Evolutionary conservation across 352 stramenopile genomes (phyloP), one percentile per base, ranked within the genome.

Genomic region (Ophiocytium majus): DNA sequence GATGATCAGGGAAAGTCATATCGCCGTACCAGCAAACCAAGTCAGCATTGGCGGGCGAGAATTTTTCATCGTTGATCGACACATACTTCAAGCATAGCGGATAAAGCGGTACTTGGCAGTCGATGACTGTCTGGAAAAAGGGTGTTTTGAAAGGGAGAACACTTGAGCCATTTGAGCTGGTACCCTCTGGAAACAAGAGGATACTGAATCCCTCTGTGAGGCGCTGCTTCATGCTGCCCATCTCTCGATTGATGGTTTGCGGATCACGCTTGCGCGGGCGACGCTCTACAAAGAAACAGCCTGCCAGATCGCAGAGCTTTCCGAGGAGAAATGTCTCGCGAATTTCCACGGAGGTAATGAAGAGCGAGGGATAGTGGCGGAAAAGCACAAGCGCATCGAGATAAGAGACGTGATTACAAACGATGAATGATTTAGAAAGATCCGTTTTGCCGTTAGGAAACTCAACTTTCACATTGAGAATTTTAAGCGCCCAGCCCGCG

Each of bases 401-500:
- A 28, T 71, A 71, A 28, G 57, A 71, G 57, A 71, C 28, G 57
- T 71, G 57, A 71, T 71, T 71, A 71, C 57, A 23, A 23, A 71
- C 19, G 28, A 71, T 28, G 57, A 71, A 28, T 28, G 23, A 23
- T 71, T 71, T 23, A 28, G 23, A 23, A 23, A 28, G 19, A 71
- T 71, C 57, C 28, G 23, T 28, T 71, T 23, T 23, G 19, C 19
- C 28, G 19, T 23, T 23, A 23, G 23, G 23, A 28, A 28, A 23
- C 19, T 71, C 28, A 23, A 71, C 57, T 71, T 71, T 71, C 57
- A 71, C 57, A 71, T 71, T 71, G 19, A 71, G 57, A 28, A 71
- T 71, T 28, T 28, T 23, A 28, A 71, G 57, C 19, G 57, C 57
- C 23, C 23, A 28, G 23, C 57, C 28, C 28, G 57, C n/a, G n/a